phyloP scores from a whole-genome alignment of 305 asterid species.

The Fraxinus latifolia region DNA sequence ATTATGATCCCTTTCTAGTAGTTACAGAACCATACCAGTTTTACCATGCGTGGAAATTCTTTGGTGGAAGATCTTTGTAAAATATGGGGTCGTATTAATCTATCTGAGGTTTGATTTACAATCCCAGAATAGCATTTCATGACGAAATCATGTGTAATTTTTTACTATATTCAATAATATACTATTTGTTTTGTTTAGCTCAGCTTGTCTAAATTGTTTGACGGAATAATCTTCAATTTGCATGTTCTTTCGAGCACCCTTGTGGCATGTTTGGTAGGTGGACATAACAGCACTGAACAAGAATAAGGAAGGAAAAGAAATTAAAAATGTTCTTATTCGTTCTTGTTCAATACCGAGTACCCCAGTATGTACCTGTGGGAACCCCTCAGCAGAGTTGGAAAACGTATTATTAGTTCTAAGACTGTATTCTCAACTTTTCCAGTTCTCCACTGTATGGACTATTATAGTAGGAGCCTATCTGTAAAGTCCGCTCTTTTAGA shows the following conservation, averaged over 20 bases:
- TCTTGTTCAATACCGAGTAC: not conserved
- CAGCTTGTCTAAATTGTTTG: not conserved
- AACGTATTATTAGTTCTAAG: not conserved
- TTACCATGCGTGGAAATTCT: not conserved
- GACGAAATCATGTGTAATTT: conserved; percentile 16
- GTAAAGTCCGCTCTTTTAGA: not conserved
- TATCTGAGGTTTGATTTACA: conserved; percentile 19
- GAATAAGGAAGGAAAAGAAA: not conserved
- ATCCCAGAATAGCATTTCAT: conserved; percentile 18
- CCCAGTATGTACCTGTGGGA: not conserved
- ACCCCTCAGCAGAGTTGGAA: not conserved
- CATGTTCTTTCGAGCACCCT: not conserved
- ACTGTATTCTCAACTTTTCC: not conserved
- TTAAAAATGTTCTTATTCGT: not conserved
- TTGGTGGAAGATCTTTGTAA: conserved; percentile 23
- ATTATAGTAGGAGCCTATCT: not conserved
- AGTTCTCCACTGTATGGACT: not conserved
- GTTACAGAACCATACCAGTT: conserved; percentile 15
- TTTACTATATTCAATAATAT: not conserved
- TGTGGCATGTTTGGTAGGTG: not conserved
- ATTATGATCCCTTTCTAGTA: conserved; percentile 18
- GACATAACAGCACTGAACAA: not conserved
- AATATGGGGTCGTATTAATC: conserved; percentile 25
- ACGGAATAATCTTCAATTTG: not conserved
- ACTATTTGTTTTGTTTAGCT: conserved; percentile 19